Conservation (phyloP, 345 rosid species). For the Crucihimalaya himalaica region DNA sequence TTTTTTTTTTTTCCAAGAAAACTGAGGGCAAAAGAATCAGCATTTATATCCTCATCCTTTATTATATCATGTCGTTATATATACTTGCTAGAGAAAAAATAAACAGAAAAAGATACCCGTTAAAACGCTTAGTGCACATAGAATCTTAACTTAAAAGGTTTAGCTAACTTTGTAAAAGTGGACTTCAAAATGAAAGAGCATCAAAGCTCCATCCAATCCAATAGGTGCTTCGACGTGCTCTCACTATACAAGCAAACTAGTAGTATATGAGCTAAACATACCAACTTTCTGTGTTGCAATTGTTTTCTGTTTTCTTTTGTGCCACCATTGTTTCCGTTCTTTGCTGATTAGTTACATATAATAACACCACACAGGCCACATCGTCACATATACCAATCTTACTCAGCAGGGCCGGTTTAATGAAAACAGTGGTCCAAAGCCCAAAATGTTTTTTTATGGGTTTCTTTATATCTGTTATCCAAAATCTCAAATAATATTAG, state of each 20-base stretch:
- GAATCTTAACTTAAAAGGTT: constrained; percentile 2
- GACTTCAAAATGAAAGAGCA: neutral
- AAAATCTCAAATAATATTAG: too few species aligned
- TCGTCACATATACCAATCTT: too few species aligned
- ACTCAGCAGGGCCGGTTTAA: too few species aligned
- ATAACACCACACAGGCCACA: too few species aligned
- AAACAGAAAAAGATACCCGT: neutral
- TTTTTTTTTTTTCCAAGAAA: neutral
- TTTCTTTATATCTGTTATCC: too few species aligned
- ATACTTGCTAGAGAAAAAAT: neutral
- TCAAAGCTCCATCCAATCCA: neutral
- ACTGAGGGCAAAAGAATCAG: neutral
- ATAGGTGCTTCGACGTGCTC: neutral
- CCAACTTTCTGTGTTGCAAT: neutral
- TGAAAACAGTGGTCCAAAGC: too few species aligned
- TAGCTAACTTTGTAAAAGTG: neutral
- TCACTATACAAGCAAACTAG: neutral
- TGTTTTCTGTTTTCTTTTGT: neutral
- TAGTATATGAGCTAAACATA: too few species aligned
- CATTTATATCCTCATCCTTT: neutral
- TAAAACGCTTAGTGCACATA: neutral
- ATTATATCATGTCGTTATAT: neutral
- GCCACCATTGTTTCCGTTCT: neutral
- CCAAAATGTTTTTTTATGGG: too few species aligned
- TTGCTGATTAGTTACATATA: neutral